Conservation (phyloP, 2,329 filamentous ascomycete species). For the Ophiocordyceps camponoti-leonardi region DNA sequence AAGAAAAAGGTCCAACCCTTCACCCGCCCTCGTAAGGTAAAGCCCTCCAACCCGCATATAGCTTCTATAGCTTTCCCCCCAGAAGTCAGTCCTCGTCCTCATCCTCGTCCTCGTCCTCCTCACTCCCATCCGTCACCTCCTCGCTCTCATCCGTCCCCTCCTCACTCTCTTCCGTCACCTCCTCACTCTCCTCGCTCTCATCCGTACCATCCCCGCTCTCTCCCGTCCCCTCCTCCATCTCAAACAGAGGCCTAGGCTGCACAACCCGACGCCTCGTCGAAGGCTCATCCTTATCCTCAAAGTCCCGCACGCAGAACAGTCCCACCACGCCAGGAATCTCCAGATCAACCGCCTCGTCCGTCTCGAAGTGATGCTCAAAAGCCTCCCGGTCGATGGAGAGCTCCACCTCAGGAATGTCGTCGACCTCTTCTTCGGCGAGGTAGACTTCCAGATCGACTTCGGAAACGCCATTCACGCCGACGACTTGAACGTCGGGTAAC, state of each 20-base stretch:
- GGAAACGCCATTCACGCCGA: slow-evolving; percentile 1
- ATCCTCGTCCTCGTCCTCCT: not conserved
- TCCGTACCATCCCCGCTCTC: not conserved
- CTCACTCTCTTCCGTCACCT: not conserved
- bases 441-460: slow-evolving; percentile 14
- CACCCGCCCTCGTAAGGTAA: too few species aligned
- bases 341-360: slow-evolving; percentile 9
- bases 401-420: slow-evolving; percentile 12
- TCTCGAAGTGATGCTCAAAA: slow-evolving; percentile 9
- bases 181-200: not conserved
- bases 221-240: not conserved
- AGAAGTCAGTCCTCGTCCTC: not conserved
- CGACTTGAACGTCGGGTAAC: slow-evolving; percentile 11
- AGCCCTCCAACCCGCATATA: too few species aligned
- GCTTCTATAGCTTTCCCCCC: too few species aligned
- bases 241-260: not conserved
- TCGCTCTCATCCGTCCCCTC: not conserved
- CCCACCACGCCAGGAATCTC: slow-evolving; percentile 8
- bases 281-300: slow-evolving; percentile 1
- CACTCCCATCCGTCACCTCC: not conserved
- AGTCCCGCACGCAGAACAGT: slow-evolving; percentile 1
- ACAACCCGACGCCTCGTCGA: not conserved
- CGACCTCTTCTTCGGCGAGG: slow-evolving; percentile 9
- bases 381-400: slow-evolving; percentile 11
- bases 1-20: too few species aligned